phyloP scores from a whole-genome alignment of 1,139 yeast species.

The Pichia sp. region DNA sequence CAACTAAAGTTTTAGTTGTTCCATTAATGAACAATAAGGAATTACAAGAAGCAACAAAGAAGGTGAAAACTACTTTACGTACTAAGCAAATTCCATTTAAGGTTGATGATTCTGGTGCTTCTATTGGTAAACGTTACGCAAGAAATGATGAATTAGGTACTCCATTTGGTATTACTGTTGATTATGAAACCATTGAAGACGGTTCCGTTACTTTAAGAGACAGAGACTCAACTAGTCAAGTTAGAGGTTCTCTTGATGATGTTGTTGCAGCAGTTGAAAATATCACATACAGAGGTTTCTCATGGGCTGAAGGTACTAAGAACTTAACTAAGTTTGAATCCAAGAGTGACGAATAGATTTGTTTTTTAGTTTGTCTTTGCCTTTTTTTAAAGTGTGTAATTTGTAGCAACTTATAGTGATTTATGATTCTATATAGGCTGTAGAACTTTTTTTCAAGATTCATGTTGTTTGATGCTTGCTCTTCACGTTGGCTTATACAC shows the following conservation, averaged over 20 bases:
- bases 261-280: constrained; percentile 72
- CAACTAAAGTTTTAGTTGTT: constrained; percentile 92
- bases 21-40: constrained; percentile 86
- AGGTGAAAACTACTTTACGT: constrained; percentile 66
- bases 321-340: constrained; percentile 55
- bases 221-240: constrained; percentile 95
- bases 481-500: no score
- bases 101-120: constrained; percentile 95
- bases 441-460: no score
- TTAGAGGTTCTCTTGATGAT: constrained; percentile 81
- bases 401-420: background rate
- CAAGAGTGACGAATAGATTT: constrained; percentile 20
- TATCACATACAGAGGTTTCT: constrained; percentile 63
- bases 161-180: constrained; percentile 97
- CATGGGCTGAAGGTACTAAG: constrained; percentile 85
- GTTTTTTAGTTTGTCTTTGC: no score
- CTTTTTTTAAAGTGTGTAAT: no score
- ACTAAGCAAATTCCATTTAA: constrained; percentile 85
- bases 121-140: constrained; percentile 97
- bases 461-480: no score
- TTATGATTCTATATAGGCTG: no score
- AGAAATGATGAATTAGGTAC: constrained; percentile 99
- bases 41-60: constrained; percentile 67
- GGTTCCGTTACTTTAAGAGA: constrained; percentile 92
- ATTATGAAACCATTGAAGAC: constrained; percentile 89